A percentile compares a stretch with the other conserved stretches of the same genome.
Evolutionary conservation across 805 yeast genomes (phyloP).

Genomic region (Debaryomyces prosopidis): DNA sequence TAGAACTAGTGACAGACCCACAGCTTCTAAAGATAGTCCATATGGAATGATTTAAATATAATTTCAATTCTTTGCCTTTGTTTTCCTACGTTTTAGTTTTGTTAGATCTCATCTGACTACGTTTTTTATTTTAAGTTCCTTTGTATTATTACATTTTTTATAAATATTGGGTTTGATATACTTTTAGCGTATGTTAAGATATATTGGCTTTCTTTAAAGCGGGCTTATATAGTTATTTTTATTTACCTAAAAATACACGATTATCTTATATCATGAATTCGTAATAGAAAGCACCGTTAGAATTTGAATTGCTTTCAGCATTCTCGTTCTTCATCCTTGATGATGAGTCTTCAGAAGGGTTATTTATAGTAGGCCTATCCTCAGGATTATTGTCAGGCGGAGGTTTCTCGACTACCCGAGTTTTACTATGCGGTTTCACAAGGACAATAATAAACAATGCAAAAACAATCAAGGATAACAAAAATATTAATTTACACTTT

Average conservation of each 20-base stretch:
- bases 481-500: conserved; percentile 83
- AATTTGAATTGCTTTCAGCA: too few relatives aligned
- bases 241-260: too few relatives aligned
- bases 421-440: conserved; percentile 54
- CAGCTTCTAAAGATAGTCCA: conserved; percentile 1
- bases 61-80: background rate
- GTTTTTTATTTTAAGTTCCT: background rate
- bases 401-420: conserved; percentile 28
- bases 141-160: background rate
- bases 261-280: too few relatives aligned
- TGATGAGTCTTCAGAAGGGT: background rate
- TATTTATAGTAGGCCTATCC: background rate
- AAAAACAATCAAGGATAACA: conserved; percentile 69
- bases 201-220: too few relatives aligned
- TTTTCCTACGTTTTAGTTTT: background rate
- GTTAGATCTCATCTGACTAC: background rate
- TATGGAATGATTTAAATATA: background rate
- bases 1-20: background rate
- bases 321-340: too few relatives aligned
- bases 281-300: too few relatives aligned
- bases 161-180: background rate
- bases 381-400: background rate
- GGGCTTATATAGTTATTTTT: too few relatives aligned
- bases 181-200: too few relatives aligned
- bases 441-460: conserved; percentile 70